These are phyloP conservation scores for Tanacetum coccineum DNA, from an alignment of 129 eudicot species.

Conservation along the genomic window DNA sequence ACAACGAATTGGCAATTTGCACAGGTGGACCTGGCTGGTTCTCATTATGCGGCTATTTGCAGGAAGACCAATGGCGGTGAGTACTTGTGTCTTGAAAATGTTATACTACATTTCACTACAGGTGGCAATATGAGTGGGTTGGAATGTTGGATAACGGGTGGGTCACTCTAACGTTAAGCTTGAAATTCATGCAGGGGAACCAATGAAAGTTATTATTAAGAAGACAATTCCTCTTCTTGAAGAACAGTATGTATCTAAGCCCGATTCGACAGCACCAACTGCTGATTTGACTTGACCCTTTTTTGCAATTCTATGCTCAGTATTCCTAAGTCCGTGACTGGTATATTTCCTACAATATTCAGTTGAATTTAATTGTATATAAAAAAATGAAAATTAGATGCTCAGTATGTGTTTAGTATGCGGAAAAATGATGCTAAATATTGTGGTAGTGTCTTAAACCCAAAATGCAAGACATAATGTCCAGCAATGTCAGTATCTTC, in stretches of 20 bases:
- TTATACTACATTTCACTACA: too few relatives aligned
- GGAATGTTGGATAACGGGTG: not conserved
- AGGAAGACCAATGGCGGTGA: conserved; percentile 49
- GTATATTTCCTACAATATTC: too few relatives aligned
- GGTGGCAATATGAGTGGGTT: not conserved
- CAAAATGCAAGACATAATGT: too few relatives aligned
- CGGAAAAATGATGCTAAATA: too few relatives aligned
- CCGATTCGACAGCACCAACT: conserved; percentile 32
- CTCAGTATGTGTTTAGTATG: too few relatives aligned
- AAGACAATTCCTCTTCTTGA: conserved; percentile 75
- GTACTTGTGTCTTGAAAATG: not conserved
- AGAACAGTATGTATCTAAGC: conserved; percentile 49
- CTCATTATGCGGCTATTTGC: conserved; percentile 88
- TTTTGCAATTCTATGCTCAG: too few relatives aligned
- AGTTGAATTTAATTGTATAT: too few relatives aligned
- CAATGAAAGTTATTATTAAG: conserved; percentile 53
- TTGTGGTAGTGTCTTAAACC: too few relatives aligned
- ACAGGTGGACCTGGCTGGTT: conserved; percentile 60
- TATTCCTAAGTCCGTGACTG: too few relatives aligned
- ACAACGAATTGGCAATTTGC: conserved; percentile 69
- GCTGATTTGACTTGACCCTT: conserved; percentile 37
- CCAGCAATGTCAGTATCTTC: too few relatives aligned
- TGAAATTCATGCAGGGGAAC: conserved; percentile 36
- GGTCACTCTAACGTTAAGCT: not conserved
- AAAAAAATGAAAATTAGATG: too few relatives aligned